phyloP scores from a whole-genome alignment of 108 stramenopile genomes.

The Ochromonas danica region DNA sequence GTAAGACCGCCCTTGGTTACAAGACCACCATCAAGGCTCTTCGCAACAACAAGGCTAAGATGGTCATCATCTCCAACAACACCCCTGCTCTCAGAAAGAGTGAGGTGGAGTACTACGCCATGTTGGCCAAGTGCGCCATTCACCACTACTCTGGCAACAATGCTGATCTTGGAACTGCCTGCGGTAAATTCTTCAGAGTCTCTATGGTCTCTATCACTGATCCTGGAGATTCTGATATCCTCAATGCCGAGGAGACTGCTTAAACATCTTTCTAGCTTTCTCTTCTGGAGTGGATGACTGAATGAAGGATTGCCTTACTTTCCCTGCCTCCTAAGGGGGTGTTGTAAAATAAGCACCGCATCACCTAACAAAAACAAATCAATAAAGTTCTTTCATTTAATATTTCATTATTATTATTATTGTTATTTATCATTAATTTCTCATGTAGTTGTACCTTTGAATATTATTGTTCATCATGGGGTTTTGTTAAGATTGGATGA shows the following conservation, averaged over 20 bases:
- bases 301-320: no score
- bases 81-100: slow-evolving; percentile 95
- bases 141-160: slow-evolving; percentile 95
- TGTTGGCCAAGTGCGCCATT: slow-evolving; percentile 91
- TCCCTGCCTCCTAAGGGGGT: no score
- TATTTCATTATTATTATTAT: no score
- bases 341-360: no score
- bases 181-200: slow-evolving; percentile 95
- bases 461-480: no score
- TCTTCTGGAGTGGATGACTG: no score
- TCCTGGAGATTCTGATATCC: slow-evolving; percentile 78
- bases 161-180: slow-evolving; percentile 93
- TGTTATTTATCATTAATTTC: no score
- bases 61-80: slow-evolving; percentile 93
- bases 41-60: slow-evolving; percentile 73
- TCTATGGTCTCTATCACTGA: slow-evolving; percentile 83
- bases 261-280: no score
- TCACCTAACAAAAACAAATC: no score
- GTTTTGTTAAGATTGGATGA: no score
- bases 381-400: no score
- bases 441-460: no score
- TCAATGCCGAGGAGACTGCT: slow-evolving; percentile 11
- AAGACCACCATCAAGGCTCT: slow-evolving; percentile 87
- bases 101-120: slow-evolving; percentile 96
- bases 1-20: slow-evolving; percentile 94